A percentile compares a stretch with the other conserved stretches of the same genome.
These are phyloP conservation scores for Metschnikowia noctiluminum DNA, from an alignment of 805 yeast genomes.

Conservation along the genomic window DNA sequence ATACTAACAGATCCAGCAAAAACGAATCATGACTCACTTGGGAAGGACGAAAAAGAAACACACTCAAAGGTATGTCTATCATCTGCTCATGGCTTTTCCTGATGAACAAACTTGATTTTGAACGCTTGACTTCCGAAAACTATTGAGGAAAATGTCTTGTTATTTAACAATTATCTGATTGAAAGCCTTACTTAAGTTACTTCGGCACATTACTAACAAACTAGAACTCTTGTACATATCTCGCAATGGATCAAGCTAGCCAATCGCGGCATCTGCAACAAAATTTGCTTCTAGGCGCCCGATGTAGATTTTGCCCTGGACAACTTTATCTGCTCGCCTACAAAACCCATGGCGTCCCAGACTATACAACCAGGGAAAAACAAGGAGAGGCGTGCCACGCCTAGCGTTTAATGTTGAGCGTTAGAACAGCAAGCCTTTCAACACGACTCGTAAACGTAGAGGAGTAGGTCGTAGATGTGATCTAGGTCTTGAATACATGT, in stretches of 20 bases:
- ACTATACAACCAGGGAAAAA: constrained; percentile 11
- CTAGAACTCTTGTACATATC: constrained; percentile 11
- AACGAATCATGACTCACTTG: not conserved
- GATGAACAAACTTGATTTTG: constrained; percentile 25
- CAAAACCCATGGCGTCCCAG: constrained; percentile 5
- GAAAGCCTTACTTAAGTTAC: not conserved
- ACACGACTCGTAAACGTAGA: not conserved
- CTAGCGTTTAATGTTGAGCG: not conserved
- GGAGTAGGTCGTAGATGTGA: not conserved
- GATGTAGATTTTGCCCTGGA: too few species aligned
- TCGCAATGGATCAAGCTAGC: constrained; percentile 1
- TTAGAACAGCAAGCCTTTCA: not conserved
- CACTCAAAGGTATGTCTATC: constrained; percentile 13
- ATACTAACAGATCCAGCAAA: constrained; percentile 7
- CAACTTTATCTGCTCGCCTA: not conserved
- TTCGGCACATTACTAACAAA: constrained; percentile 10
- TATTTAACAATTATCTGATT: constrained; percentile 17
- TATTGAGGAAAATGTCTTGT: constrained; percentile 24
- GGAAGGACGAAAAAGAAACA: not conserved
- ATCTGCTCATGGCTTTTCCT: constrained; percentile 7
- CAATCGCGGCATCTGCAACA: not conserved
- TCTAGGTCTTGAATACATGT: not conserved
- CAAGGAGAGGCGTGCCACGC: not conserved
- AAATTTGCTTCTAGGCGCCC: too few species aligned
- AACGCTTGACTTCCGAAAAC: constrained; percentile 30